Base-by-base conservation (phyloP, 176 grass and related monocot genomes). In the Tuctoria greenei region DNA sequence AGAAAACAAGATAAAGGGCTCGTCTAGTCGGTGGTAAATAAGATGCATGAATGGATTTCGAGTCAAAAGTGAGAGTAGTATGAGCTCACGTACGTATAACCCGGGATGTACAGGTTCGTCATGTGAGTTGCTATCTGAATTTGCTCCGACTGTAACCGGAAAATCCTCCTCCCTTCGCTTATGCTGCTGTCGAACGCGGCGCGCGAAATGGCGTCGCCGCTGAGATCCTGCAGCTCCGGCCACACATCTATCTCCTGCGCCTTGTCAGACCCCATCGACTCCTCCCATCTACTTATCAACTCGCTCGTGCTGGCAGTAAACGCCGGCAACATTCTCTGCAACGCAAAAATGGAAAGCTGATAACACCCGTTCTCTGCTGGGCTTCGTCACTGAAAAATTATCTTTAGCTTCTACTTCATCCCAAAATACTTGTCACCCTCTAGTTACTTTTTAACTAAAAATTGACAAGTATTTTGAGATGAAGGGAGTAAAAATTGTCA, bases 111-210 rank as follows among this genome's bases (percentile, higher is more conserved):
- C 42, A 74, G 1, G 34, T 41, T 80, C 41, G 69, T 38, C 18
- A 76, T 75, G 4, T 1, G 7, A 11, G 0, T 79, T 55, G 1
- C 15, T 12, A 47, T 4, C 10, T 64, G 26, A 6, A 24, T 4
- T 66, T 85, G 89, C 79, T 96, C 84, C 0, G 79, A 41, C 8
- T 90, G 89, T 18, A 90, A n/a, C 67, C 20, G 57, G 66, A 92
- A 90, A 70, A 96, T 90, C 41, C 5, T 81, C 27, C 81, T 76
- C 11, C 93, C 93, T 74, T 92, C 78, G 14, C 40, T 37, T 20
- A 83, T 81, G 66, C 78, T 96, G 73, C 89, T 90, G 34, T 89
- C 89, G 24, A 96, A 96, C 5, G 93, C 93, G 3, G 85, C 81
- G 0, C 89, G 64, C 0, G 43, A 41, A 69, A 88, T 82, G 61